Conservation (phyloP, 2,329 filamentous ascomycete species). For the Truncatella angustata region DNA sequence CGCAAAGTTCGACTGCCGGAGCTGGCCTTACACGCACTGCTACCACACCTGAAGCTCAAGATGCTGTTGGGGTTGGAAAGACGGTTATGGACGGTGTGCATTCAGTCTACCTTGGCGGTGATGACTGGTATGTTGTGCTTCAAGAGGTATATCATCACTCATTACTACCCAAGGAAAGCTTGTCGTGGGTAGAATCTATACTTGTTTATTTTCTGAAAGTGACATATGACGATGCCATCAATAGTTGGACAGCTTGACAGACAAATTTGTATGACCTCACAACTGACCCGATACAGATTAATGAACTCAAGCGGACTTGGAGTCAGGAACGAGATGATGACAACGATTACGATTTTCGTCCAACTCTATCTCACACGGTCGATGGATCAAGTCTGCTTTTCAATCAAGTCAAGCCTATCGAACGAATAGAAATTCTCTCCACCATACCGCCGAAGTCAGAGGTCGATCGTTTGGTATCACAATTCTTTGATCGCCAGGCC, state of each 20-base stretch:
- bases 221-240: too few relatives aligned
- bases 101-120: conserved; percentile 19
- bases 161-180: not conserved
- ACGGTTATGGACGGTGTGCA: conserved; percentile 20
- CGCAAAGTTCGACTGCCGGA: not conserved
- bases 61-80: conserved; percentile 10
- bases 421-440: conserved; percentile 23
- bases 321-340: conserved; percentile 17
- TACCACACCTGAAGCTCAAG: not conserved
- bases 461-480: conserved; percentile 20
- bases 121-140: conserved; percentile 24
- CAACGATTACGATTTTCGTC: conserved; percentile 23
- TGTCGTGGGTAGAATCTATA: too few relatives aligned
- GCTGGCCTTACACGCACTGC: not conserved
- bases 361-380: conserved; percentile 18
- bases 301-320: conserved; percentile 21
- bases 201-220: too few relatives aligned
- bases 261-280: too few relatives aligned
- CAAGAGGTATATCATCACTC: conserved; percentile 17
- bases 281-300: conserved; percentile 19
- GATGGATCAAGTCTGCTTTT: conserved; percentile 25
- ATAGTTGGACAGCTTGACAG: too few relatives aligned
- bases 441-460: conserved; percentile 23
- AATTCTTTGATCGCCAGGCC: conserved; percentile 24
- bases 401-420: conserved; percentile 20